Conservation (phyloP, 2,329 filamentous ascomycete species). For the Cercospora citrullina region DNA sequence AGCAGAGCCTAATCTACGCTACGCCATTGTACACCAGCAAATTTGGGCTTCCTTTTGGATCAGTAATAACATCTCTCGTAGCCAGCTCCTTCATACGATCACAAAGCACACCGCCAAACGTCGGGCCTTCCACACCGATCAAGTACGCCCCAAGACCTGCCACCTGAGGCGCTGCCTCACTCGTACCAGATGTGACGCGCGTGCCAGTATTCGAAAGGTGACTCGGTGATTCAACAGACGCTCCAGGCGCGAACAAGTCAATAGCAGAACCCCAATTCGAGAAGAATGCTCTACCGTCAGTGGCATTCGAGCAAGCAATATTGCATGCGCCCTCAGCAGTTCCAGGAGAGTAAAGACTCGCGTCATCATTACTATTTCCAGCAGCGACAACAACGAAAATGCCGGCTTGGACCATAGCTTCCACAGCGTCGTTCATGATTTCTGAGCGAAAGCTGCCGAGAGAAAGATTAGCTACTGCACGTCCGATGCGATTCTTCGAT, state of each 20-base stretch:
- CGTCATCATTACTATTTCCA: background rate
- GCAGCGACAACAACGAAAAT: background rate
- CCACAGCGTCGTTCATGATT: background rate
- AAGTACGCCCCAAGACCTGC: background rate
- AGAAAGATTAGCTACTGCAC: background rate
- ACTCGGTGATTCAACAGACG: background rate
- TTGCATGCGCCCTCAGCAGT: background rate
- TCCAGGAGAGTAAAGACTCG: background rate
- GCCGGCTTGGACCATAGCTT: background rate
- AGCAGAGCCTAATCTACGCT: background rate
- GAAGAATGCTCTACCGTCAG: background rate
- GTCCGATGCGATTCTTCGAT: background rate
- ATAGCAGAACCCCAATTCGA: background rate
- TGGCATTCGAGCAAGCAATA: background rate
- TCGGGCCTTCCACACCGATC: constrained; percentile 22
- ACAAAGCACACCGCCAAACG: constrained; percentile 48
- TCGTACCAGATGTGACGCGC: background rate
- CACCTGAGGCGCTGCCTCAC: background rate
- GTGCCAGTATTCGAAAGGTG: background rate
- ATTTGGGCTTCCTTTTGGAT: background rate
- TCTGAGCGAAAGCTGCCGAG: background rate
- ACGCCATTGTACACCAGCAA: background rate
- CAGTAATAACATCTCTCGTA: constrained; percentile 23
- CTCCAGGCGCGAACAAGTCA: background rate
- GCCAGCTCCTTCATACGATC: constrained; percentile 49